These are phyloP conservation scores for Sanghuangporus sanghuang DNA, from an alignment of 1,284 basidiomycete species.

Conservation along the genomic window DNA sequence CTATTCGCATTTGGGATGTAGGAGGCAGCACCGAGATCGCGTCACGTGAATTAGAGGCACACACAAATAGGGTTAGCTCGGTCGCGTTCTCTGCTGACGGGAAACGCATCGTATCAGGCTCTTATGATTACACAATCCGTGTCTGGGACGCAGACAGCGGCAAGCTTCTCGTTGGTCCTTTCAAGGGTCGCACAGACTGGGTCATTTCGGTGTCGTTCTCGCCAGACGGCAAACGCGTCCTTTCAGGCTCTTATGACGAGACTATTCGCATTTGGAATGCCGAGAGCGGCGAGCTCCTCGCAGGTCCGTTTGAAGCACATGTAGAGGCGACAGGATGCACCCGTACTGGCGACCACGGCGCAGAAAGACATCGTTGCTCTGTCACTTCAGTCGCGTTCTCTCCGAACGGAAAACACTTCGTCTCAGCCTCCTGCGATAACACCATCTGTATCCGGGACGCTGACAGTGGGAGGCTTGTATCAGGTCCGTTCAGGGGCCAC, in stretches of 20 bases:
- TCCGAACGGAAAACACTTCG: background rate
- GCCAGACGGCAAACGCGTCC: background rate
- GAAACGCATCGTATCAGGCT: background rate
- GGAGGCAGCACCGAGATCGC: too few relatives aligned
- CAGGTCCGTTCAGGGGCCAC: background rate
- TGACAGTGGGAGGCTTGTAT: background rate
- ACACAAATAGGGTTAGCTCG: background rate
- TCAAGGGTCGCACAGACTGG: background rate
- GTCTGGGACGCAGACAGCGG: background rate
- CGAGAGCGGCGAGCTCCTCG: background rate
- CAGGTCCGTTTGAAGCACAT: too few relatives aligned
- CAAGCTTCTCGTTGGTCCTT: background rate
- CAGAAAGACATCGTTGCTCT: background rate
- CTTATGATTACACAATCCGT: background rate
- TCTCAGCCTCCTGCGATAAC: background rate
- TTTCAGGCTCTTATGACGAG: background rate
- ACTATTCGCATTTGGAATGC: background rate
- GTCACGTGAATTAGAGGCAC: too few relatives aligned
- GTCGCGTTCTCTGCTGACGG: slow-evolving; percentile 9
- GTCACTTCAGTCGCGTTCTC: background rate
- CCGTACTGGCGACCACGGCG: too few relatives aligned
- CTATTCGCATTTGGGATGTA: too few relatives aligned
- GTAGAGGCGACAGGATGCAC: background rate
- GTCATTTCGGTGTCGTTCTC: background rate
- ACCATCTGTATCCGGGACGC: background rate